Base-by-base conservation (phyloP, 768 basidiomycete species). In the Leccinum rimulosum region DNA sequence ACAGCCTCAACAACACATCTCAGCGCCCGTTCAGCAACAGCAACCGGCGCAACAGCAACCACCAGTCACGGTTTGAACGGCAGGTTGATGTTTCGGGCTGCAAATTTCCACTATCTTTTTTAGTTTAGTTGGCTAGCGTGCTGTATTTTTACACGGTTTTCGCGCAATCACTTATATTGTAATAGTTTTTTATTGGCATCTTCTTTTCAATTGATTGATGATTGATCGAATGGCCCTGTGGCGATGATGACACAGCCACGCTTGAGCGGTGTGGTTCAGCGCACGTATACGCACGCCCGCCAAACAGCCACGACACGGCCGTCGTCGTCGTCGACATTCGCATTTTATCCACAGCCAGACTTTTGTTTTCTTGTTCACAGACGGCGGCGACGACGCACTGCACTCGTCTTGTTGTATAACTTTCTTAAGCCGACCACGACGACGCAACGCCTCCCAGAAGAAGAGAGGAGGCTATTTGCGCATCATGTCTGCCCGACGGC, bases 401-500 rank as follows among this genome's bases (percentile, higher is more conserved):
- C 5, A 52, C 59, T 38, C 68, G 54, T 54, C 49, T 52, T 71
- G 66, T 38, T 70, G 66, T 8, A 17, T 40, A 10, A 40, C 38
- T 28, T 17, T 40, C 9, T 59, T 56, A 35, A 17, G 53, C 27
- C 54, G 54, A n/a, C 52, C 53, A 50, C 63, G 64, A 62, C 67
- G 60, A 61, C 63, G 43, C 1, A 57, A 56, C 33, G 3, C 38
- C n/a, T 40, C 38, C 17, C 17, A 40, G 38, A 40, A 40, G 38
- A 40, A 40, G 38, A 40, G 17, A 40, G 61, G 40, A 58, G n/a
- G 2, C 19, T 54, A 54, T 55, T 55, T 65, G 50, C 64, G 57
- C 55, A 70, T 64, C 58, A 89, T 90, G 87, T 78, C 88, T 74
- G 84, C 89, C 60, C 79, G 88, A 70, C 83, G 91, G 73, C 89